These are phyloP conservation scores for Coemansia sp. DNA, from an alignment of 192 early-diverging fungal genomes.

Conservation along the genomic window DNA sequence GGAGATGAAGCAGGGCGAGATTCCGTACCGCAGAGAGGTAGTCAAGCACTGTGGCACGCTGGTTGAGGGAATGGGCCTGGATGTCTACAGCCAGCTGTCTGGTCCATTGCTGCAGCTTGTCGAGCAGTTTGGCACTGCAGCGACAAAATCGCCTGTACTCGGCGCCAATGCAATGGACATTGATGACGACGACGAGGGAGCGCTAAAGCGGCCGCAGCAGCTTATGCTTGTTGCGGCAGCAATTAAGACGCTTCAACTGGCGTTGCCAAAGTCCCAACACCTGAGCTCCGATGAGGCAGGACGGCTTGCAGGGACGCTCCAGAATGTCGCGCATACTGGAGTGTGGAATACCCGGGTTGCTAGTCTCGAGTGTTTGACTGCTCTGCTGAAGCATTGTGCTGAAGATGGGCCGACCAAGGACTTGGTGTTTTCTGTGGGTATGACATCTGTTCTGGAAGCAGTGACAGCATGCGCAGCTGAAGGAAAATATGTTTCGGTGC, in stretches of 20 bases:
- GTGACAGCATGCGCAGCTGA: conserved; percentile 56
- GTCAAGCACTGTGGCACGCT: conserved; percentile 24
- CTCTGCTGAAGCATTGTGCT: conserved; percentile 50
- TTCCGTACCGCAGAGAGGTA: conserved; percentile 25
- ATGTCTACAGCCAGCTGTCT: conserved; percentile 19
- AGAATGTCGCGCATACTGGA: conserved; percentile 58
- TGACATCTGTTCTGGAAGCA: conserved; percentile 43
- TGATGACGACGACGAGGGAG: conserved; percentile 20
- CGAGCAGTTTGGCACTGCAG: background rate
- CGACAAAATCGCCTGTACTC: background rate
- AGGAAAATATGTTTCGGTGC: conserved; percentile 64
- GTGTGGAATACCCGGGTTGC: conserved; percentile 84
- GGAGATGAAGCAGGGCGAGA: conserved; percentile 25
- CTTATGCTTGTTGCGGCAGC: conserved; percentile 38
- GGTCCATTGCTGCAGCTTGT: conserved; percentile 16
- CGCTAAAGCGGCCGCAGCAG: conserved; percentile 35
- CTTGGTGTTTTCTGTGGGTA: conserved; percentile 10
- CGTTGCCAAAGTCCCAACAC: conserved; percentile 13
- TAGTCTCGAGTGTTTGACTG: conserved; percentile 65
- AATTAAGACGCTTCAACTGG: conserved; percentile 24
- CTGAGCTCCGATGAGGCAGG: conserved; percentile 48
- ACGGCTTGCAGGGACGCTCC: conserved; percentile 49
- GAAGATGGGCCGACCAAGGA: background rate
- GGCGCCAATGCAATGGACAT: conserved; percentile 10
- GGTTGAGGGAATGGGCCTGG: conserved; percentile 12